Base-by-base conservation (phyloP, 345 rosid genomes). In the Mangifera indica region DNA sequence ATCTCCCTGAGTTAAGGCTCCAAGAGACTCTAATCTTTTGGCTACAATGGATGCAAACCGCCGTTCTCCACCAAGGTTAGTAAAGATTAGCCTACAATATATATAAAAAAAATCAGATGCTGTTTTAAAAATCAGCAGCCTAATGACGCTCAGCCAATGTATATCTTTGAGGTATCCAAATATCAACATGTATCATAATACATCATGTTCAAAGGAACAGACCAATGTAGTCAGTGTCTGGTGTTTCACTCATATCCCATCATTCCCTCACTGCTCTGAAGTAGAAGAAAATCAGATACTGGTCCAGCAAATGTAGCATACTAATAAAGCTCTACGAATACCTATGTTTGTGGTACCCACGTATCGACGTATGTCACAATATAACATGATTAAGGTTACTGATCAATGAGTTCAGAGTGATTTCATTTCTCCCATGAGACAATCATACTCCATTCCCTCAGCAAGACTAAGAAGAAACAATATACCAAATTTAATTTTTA, bases 1-100 rank as follows among this genome's bases (percentile, higher is more conserved):
- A 77, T 95, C 99, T 71, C 98, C 99, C 74, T 95, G 99, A 70
- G 99, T 95, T 81, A 95, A 82, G 72, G 99, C 98, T 74, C 99
- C 99, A 70, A 95, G 97, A 60, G 96, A 87, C 81, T 89, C 99
- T 74, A 95, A 83, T 81, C 99, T 86, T 91, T 95, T 92, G 67
- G 99, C 99, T 76, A 95, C 98, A 72, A 95, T 90, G 63, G 99
- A 95, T 78, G 99, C 99, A 89, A 95, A 95, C 59, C 99, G 97
- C 13, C 99, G 97, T 64, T 95, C 99, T 68, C 99, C 99, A 75
- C 98, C 97, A 61, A 95, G 96, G 85, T 92, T 89, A 66, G 97
- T 89, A 70, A 95, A 95, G 26, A 95, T 84, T 70, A 93, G 77
- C 83, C 98, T 91, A 87, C 64, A 73, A 80, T 69, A 32, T 66